Evolutionary conservation across 352 stramenopile species (phyloP).

Genomic region (Phytophthora pluvialis): DNA sequence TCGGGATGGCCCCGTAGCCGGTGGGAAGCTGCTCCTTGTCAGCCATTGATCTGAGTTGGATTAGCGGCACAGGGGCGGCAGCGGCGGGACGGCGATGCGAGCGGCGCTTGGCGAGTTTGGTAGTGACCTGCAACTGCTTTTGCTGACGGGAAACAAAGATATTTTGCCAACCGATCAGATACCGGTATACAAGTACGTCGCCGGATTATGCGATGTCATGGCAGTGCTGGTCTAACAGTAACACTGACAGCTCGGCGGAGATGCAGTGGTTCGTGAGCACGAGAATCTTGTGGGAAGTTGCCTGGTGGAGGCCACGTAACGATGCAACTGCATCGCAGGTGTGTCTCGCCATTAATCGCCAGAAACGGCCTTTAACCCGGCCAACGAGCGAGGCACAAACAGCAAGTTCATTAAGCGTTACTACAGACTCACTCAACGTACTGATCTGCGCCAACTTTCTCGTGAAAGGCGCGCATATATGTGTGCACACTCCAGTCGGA

Average conservation of each 20-base stretch:
- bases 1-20: conserved; percentile 69
- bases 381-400: neutral
- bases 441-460: conserved; percentile 2
- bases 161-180: conserved; percentile 11
- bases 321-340: conserved; percentile 1
- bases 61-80: neutral
- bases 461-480: conserved; percentile 2
- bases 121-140: conserved; percentile 24
- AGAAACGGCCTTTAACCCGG: neutral
- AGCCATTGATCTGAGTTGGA: conserved; percentile 29
- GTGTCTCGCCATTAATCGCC: neutral
- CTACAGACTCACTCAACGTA: neutral
- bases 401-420: conserved; percentile 15
- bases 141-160: neutral
- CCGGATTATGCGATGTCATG: too few species aligned
- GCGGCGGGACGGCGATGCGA: neutral
- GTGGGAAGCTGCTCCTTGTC: conserved; percentile 43
- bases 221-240: too few species aligned
- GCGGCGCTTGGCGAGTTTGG: conserved; percentile 20
- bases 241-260: neutral
- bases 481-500: neutral
- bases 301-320: neutral
- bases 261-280: neutral
- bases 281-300: conserved; percentile 4
- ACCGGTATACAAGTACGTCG: conserved; percentile 7